These are phyloP conservation scores for Coffea canephora DNA, from an alignment of 257 asterid genomes.

Conservation along the genomic window DNA sequence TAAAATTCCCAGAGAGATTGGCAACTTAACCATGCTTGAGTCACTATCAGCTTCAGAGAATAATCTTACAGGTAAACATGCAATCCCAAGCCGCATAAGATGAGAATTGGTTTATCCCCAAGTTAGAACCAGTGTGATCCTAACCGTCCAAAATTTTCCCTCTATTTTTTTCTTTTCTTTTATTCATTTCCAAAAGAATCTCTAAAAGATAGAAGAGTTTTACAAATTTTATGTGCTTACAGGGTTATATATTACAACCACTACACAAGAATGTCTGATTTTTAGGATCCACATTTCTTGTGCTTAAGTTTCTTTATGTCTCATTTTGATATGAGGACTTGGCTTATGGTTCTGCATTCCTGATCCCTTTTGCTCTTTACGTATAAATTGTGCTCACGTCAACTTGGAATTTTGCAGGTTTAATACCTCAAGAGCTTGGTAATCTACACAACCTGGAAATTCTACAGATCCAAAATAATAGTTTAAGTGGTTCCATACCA, in stretches of 20 bases:
- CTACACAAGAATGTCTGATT: background rate
- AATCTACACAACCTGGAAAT: slow-evolving; percentile 12
- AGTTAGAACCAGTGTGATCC: too few relatives aligned
- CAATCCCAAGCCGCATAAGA: background rate
- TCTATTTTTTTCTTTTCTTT: too few relatives aligned
- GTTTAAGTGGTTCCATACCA: slow-evolving; percentile 27
- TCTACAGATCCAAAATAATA: background rate
- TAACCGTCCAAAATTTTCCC: too few relatives aligned
- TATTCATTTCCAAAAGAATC: too few relatives aligned
- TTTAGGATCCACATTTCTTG: background rate
- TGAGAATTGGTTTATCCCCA: too few relatives aligned
- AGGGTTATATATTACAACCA: background rate
- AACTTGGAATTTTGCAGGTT: background rate
- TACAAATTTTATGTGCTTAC: too few relatives aligned
- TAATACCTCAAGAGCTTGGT: slow-evolving; percentile 26
- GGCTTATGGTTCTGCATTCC: too few relatives aligned
- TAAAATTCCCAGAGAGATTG: background rate
- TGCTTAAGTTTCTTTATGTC: too few relatives aligned
- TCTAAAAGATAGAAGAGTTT: too few relatives aligned
- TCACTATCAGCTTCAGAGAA: background rate
- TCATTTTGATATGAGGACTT: too few relatives aligned
- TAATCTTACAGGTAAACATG: background rate
- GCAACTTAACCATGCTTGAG: background rate
- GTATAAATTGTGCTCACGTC: too few relatives aligned
- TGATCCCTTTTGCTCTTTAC: background rate